Base-by-base conservation (phyloP, 2,329 filamentous ascomycete genomes). In the Tolypocladium amazonense region DNA sequence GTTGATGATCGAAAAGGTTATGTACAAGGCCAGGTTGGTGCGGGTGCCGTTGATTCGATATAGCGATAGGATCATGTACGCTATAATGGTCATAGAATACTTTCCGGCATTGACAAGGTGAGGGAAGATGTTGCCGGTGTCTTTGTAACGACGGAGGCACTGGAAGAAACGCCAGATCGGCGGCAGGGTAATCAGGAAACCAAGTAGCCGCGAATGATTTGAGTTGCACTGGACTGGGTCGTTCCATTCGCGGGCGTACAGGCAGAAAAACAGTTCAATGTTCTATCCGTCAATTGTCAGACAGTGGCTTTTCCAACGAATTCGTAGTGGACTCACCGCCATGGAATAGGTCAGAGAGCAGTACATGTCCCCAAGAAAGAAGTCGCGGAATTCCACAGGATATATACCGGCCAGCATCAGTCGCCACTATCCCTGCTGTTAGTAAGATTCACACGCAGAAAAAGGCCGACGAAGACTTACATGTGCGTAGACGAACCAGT, bases 331-430 rank as follows among this genome's bases (percentile, higher is more conserved):
- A 83, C 88, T 77, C 80, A 93, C 90, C 62, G 90, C 88, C 74
- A 90, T 90, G 20, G 88, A 83, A 73, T 99, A 99, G 7, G 92
- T 96, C 59, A 96, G 79, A 3, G 94, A 97, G 74, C 93, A 97
- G 73, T 96, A 96, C 80, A 97, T 97, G 71, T 99, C 94, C 58
- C 94, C 94, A 0, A 97, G 81, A 73, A 97, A 97, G 76, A 99
- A 97, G 73, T 99, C 94, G 60, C 92, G 85, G 72, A 97, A 99
- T 71, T 97, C 93, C 56, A 99, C 94, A 1, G 91, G 91, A 68
- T 95, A 97, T 25, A 96, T 72, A 4, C 92, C 92, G 18, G 93
- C 90, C 56, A 93, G 81, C 58, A 95, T 76, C 23, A 97, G 79
- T 62, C 94, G 89, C 83, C 89, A 95, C 88, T 94, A 63, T 7